These are phyloP conservation scores for Lizonia empirigonia DNA, from an alignment of 2,329 filamentous ascomycete species.

Conservation along the genomic window DNA sequence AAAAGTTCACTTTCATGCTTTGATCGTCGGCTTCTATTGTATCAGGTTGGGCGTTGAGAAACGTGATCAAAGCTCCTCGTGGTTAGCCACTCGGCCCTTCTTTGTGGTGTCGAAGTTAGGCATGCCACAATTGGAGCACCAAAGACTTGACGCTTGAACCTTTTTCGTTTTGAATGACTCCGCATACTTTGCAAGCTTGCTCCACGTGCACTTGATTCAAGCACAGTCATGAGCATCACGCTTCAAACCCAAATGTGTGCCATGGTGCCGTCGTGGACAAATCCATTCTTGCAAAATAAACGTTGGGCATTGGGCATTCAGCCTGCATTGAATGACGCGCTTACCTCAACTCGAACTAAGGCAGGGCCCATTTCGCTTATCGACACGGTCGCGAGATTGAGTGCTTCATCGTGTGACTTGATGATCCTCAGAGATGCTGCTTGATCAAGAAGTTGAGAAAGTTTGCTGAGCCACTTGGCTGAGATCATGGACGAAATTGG, in stretches of 20 bases:
- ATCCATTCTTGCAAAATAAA: neutral
- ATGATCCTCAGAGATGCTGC: neutral
- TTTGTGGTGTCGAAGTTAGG: too few relatives aligned
- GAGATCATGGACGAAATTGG: neutral
- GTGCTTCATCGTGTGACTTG: slow-evolving; percentile 4
- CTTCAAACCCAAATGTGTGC: neutral
- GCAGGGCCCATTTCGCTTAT: neutral
- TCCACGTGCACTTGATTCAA: too few relatives aligned
- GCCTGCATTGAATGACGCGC: neutral
- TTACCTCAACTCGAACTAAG: neutral
- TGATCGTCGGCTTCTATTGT: too few relatives aligned
- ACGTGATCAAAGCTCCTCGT: too few relatives aligned
- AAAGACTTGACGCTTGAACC: too few relatives aligned
- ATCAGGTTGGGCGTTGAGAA: too few relatives aligned
- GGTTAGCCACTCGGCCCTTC: too few relatives aligned
- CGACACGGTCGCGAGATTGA: neutral
- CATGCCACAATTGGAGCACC: too few relatives aligned
- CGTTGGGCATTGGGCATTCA: neutral
- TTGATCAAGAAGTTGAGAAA: neutral
- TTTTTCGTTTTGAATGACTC: too few relatives aligned
- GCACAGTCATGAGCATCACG: too few relatives aligned
- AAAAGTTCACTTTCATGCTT: too few relatives aligned
- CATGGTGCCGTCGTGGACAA: neutral
- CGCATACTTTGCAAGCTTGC: too few relatives aligned
- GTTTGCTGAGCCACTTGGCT: slow-evolving; percentile 5